These are phyloP conservation scores for Auriculariales sp. DNA, from an alignment of 768 basidiomycete genomes.

Conservation along the genomic window DNA sequence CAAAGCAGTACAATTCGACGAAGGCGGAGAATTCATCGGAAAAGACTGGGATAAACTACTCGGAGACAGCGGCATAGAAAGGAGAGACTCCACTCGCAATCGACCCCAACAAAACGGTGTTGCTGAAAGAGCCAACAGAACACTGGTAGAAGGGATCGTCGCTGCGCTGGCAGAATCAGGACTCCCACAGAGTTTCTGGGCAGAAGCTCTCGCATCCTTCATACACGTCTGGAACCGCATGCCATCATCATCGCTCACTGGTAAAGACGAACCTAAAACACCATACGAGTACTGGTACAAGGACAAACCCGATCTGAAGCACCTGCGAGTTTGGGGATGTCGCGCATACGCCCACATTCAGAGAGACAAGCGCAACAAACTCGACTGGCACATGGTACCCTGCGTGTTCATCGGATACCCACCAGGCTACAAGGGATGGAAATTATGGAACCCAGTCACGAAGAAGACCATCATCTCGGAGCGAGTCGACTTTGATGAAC, in stretches of 20 bases:
- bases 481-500: conserved; percentile 19
- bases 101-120: no score
- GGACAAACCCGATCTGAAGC: conserved; percentile 9
- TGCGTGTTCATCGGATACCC: conserved; percentile 14
- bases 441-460: conserved; percentile 19
- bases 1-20: conserved; percentile 17
- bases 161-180: no score
- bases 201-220: no score
- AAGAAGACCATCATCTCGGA: conserved; percentile 15
- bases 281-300: conserved; percentile 11
- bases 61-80: no score
- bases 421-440: conserved; percentile 15
- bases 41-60: no score
- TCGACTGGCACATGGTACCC: conserved; percentile 8
- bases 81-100: no score
- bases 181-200: no score
- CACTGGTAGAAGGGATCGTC: no score
- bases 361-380: conserved; percentile 11
- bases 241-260: conserved; percentile 3
- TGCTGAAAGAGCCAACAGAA: no score
- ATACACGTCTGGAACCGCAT: conserved; percentile 8
- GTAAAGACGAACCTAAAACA: no score
- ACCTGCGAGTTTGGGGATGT: conserved; percentile 15
- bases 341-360: conserved; percentile 12
- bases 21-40: conserved; percentile 12